phyloP scores from a whole-genome alignment of 495 filamentous ascomycete species.

The Podospora fimiseda region DNA sequence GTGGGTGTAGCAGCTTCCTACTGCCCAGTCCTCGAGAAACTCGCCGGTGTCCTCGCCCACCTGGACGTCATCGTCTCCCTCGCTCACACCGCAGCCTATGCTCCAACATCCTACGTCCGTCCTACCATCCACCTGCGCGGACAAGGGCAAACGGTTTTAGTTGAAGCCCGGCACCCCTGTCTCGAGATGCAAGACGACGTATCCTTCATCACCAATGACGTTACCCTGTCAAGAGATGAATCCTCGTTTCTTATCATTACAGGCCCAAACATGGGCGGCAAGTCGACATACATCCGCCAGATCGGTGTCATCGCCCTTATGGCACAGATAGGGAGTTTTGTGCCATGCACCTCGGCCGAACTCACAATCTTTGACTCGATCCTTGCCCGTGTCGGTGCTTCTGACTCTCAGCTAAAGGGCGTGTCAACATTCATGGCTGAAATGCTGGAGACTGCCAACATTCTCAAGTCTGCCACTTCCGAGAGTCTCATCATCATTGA shows the following conservation, averaged over 20 bases:
- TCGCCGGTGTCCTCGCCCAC: conserved; percentile 85
- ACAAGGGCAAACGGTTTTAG: conserved; percentile 81
- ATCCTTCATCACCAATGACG: conserved; percentile 97
- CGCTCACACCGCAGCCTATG: conserved; percentile 89
- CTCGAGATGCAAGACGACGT: conserved; percentile 99
- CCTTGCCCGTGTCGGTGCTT: conserved; percentile 90
- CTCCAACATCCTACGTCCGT: conserved; percentile 82
- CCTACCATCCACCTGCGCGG: conserved; percentile 90
- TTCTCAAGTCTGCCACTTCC: conserved; percentile 90
- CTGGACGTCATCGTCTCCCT: conserved; percentile 96
- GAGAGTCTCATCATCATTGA: conserved; percentile 98
- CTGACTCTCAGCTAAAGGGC: conserved; percentile 93
- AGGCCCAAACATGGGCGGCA: conserved; percentile 98
- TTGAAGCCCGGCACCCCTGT: conserved; percentile 92
- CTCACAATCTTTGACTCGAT: conserved; percentile 97
- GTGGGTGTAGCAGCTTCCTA: conserved; percentile 92
- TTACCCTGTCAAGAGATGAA: conserved; percentile 68
- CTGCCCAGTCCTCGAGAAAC: conserved; percentile 82
- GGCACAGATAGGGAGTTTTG: conserved; percentile 96
- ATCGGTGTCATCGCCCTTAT: conserved; percentile 96
- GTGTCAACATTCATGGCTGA: conserved; percentile 99
- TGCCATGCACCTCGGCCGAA: conserved; percentile 84
- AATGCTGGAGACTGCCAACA: conserved; percentile 98
- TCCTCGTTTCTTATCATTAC: conserved; percentile 96
- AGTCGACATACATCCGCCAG: conserved; percentile 97